Evolutionary conservation across 768 basidiomycete species (phyloP).

Genomic region (Cantharellus anzutake): DNA sequence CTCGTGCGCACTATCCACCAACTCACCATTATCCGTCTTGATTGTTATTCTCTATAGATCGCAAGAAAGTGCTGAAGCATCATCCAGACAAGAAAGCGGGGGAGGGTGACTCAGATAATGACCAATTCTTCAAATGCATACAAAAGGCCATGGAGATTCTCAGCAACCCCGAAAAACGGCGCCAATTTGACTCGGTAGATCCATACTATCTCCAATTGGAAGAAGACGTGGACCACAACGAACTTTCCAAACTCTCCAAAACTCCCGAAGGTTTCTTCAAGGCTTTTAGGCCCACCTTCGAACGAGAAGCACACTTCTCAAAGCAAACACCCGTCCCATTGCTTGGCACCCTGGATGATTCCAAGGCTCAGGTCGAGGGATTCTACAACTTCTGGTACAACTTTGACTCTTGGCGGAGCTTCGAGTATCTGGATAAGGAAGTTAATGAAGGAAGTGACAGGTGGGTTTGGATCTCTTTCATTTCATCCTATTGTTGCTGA

Average conservation of each 20-base stretch:
- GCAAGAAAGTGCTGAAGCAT: slow-evolving; percentile 97
- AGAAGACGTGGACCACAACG: slow-evolving; percentile 51
- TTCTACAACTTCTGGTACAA: slow-evolving; percentile 99
- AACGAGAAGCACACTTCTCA: slow-evolving; percentile 85
- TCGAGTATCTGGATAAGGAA: slow-evolving; percentile 97
- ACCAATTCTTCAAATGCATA: slow-evolving; percentile 99
- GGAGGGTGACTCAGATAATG: slow-evolving; percentile 78
- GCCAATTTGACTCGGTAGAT: slow-evolving; percentile 95
- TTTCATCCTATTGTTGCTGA: not conserved
- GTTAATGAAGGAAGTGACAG: slow-evolving; percentile 93
- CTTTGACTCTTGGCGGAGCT: slow-evolving; percentile 96
- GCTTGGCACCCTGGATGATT: slow-evolving; percentile 48
- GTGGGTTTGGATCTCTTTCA: slow-evolving; percentile 25
- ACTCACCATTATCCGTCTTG: not conserved
- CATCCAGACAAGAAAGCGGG: slow-evolving; percentile 93
- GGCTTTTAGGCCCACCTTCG: slow-evolving; percentile 63
- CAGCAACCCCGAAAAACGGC: slow-evolving; percentile 64
- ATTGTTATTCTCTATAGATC: slow-evolving; percentile 35
- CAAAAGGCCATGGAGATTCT: slow-evolving; percentile 95
- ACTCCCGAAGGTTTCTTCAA: slow-evolving; percentile 48
- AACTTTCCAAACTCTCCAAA: slow-evolving; percentile 32
- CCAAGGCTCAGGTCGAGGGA: slow-evolving; percentile 67
- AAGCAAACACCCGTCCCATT: slow-evolving; percentile 56
- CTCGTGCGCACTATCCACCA: slow-evolving; percentile 43
- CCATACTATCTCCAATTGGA: slow-evolving; percentile 53